phyloP scores from a whole-genome alignment of 257 asterid species.

The Solanum appendiculatum region DNA sequence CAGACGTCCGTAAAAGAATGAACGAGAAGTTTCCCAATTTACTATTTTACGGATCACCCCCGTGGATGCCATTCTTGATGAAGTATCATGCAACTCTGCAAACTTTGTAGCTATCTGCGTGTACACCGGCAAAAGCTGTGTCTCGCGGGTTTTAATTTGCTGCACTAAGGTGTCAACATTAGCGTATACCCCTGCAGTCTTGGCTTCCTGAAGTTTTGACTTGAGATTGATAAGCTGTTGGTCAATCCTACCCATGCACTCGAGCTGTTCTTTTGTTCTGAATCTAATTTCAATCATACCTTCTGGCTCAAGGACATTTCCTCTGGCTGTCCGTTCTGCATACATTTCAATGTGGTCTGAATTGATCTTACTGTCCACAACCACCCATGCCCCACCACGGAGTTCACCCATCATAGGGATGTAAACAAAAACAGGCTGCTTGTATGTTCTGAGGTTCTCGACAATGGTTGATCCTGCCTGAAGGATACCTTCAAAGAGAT shows the following conservation, averaged over 20 bases:
- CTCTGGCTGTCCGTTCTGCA: constrained; percentile 80
- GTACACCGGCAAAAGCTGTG: constrained; percentile 78
- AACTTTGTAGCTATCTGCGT: constrained; percentile 89
- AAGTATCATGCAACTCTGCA: constrained; percentile 91
- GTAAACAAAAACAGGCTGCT: constrained; percentile 83
- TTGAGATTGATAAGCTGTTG: constrained; percentile 53
- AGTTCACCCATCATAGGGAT: constrained; percentile 95
- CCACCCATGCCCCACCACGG: constrained; percentile 99
- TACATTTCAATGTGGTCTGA: constrained; percentile 91
- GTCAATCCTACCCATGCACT: constrained; percentile 94
- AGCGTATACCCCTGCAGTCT: constrained; percentile 11
- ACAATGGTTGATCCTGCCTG: constrained; percentile 98
- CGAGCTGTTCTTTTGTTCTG: constrained; percentile 61
- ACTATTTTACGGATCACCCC: constrained; percentile 78
- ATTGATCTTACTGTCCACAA: constrained; percentile 83
- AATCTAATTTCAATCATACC: constrained; percentile 90
- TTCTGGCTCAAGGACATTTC: constrained; percentile 95
- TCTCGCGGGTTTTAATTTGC: constrained; percentile 66
- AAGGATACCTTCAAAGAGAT: constrained; percentile 91
- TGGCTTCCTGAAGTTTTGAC: constrained; percentile 42
- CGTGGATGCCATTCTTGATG: constrained; percentile 89
- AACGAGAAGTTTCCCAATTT: constrained; percentile 69
- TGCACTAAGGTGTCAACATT: constrained; percentile 30
- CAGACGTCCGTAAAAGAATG: constrained; percentile 62
- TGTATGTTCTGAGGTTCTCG: constrained; percentile 78